A percentile compares a stretch with the other conserved stretches of the same genome.
Conservation (phyloP, 2,329 filamentous ascomycete species). For the Colletotrichum limetticola region DNA sequence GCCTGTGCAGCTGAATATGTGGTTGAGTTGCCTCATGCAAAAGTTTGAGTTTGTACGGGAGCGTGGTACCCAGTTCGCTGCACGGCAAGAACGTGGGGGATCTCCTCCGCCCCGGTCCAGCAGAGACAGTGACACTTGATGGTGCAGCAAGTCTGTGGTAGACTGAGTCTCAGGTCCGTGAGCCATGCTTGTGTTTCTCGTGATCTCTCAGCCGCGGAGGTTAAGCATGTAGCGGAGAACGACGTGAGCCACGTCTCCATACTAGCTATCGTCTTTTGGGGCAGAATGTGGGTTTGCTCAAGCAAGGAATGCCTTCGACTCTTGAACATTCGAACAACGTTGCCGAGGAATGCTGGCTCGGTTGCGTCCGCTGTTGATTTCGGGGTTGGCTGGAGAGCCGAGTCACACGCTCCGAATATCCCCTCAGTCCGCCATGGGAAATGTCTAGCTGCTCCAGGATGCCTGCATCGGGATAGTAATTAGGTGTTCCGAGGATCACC, state of each 20-base stretch:
- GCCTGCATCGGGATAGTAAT: neutral
- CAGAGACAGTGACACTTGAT: constrained; percentile 9
- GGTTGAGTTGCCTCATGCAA: constrained; percentile 19
- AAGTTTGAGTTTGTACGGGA: neutral
- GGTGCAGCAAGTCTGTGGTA: constrained; percentile 12
- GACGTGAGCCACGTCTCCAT: neutral
- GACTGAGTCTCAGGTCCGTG: constrained; percentile 13
- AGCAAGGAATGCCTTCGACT: constrained; percentile 3
- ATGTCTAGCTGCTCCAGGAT: neutral
- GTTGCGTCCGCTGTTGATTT: neutral
- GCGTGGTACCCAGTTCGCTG: neutral
- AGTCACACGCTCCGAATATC: neutral
- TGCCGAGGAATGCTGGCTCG: constrained; percentile 3
- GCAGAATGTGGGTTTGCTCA: neutral
- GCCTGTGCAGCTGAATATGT: constrained; percentile 11
- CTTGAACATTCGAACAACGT: neutral
- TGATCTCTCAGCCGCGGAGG: neutral
- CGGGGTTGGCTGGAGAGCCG: neutral
- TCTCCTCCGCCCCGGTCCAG: neutral
- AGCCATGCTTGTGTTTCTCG: constrained; percentile 2
- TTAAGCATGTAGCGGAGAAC: neutral
- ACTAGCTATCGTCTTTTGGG: neutral
- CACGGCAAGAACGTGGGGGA: constrained; percentile 16
- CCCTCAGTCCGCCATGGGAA: neutral
- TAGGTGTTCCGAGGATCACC: neutral